Conservation (phyloP, 257 asterid species). For the Primulina huaijiensis region DNA sequence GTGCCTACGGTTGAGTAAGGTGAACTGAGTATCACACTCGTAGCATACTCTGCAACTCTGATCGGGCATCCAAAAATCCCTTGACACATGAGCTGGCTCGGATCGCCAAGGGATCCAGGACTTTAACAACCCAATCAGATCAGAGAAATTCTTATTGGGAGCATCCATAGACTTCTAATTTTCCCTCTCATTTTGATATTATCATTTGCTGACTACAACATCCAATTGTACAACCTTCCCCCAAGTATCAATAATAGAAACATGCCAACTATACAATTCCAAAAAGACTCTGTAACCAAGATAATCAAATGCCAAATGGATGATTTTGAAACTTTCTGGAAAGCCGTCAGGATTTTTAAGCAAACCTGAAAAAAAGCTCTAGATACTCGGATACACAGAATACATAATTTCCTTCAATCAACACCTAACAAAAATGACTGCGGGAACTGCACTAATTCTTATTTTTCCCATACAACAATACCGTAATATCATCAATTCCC, state of each 20-base stretch:
- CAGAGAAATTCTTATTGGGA: conserved; percentile 51
- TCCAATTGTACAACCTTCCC: conserved; percentile 33
- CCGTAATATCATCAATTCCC: background rate
- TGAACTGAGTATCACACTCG: conserved; percentile 87
- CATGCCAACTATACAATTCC: conserved; percentile 9
- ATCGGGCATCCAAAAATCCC: conserved; percentile 99
- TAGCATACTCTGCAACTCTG: conserved; percentile 94
- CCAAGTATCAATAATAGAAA: conserved; percentile 16
- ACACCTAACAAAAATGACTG: conserved; percentile 12
- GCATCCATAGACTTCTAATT: conserved; percentile 60
- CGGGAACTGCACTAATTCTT: conserved; percentile 20
- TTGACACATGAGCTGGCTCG: conserved; percentile 69
- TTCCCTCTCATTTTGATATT: conserved; percentile 50
- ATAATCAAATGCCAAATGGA: conserved; percentile 21
- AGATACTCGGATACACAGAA: conserved; percentile 1
- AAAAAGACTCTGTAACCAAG: conserved; percentile 18
- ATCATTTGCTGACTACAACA: conserved; percentile 52
- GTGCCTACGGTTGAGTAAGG: conserved; percentile 85
- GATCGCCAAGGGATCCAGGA: conserved; percentile 79
- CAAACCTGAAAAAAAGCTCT: conserved; percentile 3
- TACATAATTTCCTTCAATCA: conserved; percentile 2
- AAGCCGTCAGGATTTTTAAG: conserved; percentile 16
- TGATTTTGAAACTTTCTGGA: conserved; percentile 10
- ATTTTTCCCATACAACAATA: background rate
- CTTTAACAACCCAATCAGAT: conserved; percentile 56